Conservation (phyloP, 768 basidiomycete species). For the Amanita thiersii region DNA sequence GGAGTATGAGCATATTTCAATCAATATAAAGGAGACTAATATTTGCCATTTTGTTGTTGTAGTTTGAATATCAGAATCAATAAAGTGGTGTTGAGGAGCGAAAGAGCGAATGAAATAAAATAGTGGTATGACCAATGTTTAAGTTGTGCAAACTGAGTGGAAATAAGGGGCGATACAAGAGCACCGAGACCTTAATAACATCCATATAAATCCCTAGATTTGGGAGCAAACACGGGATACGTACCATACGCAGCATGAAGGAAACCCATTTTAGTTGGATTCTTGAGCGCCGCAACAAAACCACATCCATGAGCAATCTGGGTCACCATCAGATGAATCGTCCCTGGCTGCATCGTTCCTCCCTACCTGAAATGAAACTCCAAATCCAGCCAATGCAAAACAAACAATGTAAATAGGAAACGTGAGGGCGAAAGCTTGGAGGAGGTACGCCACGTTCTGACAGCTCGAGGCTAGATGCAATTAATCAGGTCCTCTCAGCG, state of each 20-base stretch:
- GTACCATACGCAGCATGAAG: conserved; percentile 60
- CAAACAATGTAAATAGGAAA: conserved; percentile 51
- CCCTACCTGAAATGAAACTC: conserved; percentile 31
- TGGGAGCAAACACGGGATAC: not conserved
- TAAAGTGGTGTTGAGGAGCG: conserved; percentile 35
- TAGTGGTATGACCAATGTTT: conserved; percentile 73
- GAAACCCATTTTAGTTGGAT: no score
- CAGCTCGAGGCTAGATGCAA: conserved; percentile 36
- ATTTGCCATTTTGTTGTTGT: conserved; percentile 57
- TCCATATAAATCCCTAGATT: not conserved
- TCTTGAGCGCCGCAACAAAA: conserved; percentile 58
- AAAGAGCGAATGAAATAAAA: conserved; percentile 56
- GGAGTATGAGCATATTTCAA: not conserved
- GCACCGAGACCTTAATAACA: conserved; percentile 71
- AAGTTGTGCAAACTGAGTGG: conserved; percentile 71
- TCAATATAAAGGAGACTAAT: not conserved
- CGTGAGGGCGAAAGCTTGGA: conserved; percentile 49
- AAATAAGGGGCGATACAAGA: conserved; percentile 59
- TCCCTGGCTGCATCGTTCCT: no score
- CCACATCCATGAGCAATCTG: conserved; percentile 68
- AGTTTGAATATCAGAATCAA: conserved; percentile 55
- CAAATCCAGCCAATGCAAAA: conserved; percentile 32
- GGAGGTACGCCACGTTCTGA: conserved; percentile 45
- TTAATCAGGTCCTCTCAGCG: no score
- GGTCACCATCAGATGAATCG: no score